phyloP scores from a whole-genome alignment of 1,284 basidiomycete genomes.

The Cryptococcus wingfieldii region DNA sequence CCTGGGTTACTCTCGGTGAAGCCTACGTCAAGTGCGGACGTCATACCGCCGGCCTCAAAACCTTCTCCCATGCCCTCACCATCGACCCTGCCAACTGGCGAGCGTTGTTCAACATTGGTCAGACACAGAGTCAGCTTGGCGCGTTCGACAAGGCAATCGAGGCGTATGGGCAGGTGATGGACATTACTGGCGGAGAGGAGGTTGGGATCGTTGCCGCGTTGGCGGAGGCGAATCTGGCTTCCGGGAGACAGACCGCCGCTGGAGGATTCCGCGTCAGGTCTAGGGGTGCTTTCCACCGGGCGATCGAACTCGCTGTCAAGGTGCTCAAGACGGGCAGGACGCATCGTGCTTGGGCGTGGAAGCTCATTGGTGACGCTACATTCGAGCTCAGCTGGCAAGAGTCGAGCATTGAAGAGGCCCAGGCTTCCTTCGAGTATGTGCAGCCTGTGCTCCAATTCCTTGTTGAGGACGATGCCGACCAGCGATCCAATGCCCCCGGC shows the following conservation, averaged over 20 bases:
- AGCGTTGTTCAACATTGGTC: conserved; percentile 75
- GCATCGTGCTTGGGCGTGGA: conserved; percentile 77
- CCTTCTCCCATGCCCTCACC: conserved; percentile 68
- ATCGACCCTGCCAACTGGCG: conserved; percentile 75
- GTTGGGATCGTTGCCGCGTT: conserved; percentile 70
- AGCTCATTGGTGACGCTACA: conserved; percentile 73
- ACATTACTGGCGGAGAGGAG: conserved; percentile 53
- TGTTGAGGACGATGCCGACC: conserved; percentile 41
- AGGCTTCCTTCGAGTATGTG: conserved; percentile 28
- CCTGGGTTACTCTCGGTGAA: conserved; percentile 89
- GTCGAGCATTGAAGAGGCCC: conserved; percentile 34
- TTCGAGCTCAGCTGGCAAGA: conserved; percentile 58
- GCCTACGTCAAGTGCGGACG: conserved; percentile 84
- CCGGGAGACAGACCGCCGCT: conserved; percentile 62
- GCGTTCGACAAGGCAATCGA: conserved; percentile 69
- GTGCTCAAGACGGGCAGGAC: conserved; percentile 56
- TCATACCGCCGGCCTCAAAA: conserved; percentile 84
- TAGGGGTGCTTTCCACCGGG: conserved; percentile 63
- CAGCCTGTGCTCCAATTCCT: conserved; percentile 38
- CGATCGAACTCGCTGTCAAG: conserved; percentile 58
- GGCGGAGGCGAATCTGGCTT: conserved; percentile 67
- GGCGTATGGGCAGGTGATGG: conserved; percentile 61
- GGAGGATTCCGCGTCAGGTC: conserved; percentile 72
- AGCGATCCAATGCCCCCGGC: conserved; percentile 32
- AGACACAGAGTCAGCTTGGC: conserved; percentile 77